Evolutionary conservation across 1,284 basidiomycete species (phyloP).

Genomic region (Ganoderma lucidum): DNA sequence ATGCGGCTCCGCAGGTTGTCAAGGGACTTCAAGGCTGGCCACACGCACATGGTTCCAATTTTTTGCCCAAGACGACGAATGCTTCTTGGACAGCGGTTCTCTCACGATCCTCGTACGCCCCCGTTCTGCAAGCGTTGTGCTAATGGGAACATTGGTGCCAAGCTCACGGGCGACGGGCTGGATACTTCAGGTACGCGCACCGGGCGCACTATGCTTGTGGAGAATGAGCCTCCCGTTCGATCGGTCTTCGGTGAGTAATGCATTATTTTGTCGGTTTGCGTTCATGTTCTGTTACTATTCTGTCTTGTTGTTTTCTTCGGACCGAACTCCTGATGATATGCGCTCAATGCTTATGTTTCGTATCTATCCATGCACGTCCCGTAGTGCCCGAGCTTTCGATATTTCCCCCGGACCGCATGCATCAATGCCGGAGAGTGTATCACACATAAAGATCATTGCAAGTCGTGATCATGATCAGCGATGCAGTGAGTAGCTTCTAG

Average conservation of each 20-base stretch:
- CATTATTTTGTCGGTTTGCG: neutral
- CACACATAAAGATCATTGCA: neutral
- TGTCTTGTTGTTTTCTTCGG: neutral
- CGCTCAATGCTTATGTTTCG: neutral
- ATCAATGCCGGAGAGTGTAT: neutral
- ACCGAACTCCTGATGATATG: neutral
- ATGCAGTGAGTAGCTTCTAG: neutral
- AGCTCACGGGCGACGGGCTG: neutral
- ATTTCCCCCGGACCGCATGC: neutral
- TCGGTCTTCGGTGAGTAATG: neutral
- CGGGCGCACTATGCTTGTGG: neutral
- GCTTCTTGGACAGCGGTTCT: neutral
- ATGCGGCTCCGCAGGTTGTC: conserved; percentile 3
- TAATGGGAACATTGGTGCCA: neutral
- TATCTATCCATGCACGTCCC: neutral
- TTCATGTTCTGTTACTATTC: neutral
- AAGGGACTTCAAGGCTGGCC: neutral
- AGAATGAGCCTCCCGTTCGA: neutral
- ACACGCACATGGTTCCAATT: neutral
- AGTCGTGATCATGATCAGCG: conserved; percentile 17
- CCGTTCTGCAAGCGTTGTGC: neutral
- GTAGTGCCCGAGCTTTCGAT: neutral
- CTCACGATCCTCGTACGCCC: neutral
- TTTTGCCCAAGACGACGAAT: neutral
- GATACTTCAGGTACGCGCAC: neutral